A percentile compares a stretch with the other conserved stretches of the same genome.
phyloP scores from a whole-genome alignment of 2,329 filamentous ascomycete genomes.

The Sphaerulina vaccinii region DNA sequence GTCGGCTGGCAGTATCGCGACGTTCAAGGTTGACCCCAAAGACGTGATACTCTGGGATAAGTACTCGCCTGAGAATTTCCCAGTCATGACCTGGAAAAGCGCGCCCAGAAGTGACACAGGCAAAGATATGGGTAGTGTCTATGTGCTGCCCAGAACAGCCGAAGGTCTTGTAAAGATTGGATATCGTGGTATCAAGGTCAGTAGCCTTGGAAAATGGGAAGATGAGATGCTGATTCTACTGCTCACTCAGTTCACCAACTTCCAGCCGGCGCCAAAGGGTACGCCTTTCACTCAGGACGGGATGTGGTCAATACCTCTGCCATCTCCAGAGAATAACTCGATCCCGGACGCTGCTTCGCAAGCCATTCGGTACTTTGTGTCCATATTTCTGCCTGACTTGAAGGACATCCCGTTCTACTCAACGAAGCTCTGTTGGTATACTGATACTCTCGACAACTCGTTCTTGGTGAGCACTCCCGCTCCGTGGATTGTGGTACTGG shows the following conservation, averaged over 20 bases:
- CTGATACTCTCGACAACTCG: slow-evolving; percentile 2
- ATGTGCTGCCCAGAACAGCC: slow-evolving; percentile 1
- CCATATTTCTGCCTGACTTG: slow-evolving; percentile 3
- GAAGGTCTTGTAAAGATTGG: slow-evolving; percentile 3
- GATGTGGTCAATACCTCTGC: slow-evolving; percentile 2
- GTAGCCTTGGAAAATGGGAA: no score
- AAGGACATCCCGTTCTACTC: not conserved
- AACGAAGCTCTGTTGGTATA: slow-evolving; percentile 1
- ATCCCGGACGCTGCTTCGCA: not conserved
- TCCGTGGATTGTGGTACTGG: not conserved
- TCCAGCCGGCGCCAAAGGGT: not conserved
- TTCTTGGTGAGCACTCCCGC: slow-evolving; percentile 1
- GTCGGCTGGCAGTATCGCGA: not conserved
- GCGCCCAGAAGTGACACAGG: not conserved
- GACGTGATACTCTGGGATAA: not conserved
- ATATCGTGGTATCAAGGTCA: slow-evolving; percentile 3
- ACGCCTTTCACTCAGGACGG: not conserved
- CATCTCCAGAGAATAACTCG: not conserved
- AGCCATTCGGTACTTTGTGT: not conserved
- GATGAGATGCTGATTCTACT: not conserved
- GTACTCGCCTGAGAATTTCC: slow-evolving; percentile 2
- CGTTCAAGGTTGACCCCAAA: not conserved
- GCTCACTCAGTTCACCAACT: not conserved
- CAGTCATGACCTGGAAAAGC: slow-evolving; percentile 6
- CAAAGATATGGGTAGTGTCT: slow-evolving; percentile 3